Evolutionary conservation across 192 early-diverging fungal species (phyloP).

Genomic region (Bifiguratus adelaidae): DNA sequence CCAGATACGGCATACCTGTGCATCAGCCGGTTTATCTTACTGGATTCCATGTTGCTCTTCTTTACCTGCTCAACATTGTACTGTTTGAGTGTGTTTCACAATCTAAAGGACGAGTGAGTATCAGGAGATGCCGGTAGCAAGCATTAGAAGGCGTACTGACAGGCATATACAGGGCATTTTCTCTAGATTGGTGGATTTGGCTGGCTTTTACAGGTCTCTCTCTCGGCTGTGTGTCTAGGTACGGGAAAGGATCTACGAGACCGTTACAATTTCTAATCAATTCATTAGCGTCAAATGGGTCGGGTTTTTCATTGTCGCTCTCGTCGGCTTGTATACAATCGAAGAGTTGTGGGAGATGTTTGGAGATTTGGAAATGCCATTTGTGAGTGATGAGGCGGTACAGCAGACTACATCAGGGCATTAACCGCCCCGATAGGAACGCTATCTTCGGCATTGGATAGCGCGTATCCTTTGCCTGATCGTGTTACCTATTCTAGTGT

Average conservation of each 20-base stretch:
- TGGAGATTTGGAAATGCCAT: constrained; percentile 60
- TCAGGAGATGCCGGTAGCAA: not conserved
- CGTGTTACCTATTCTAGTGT: constrained; percentile 69
- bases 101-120: constrained; percentile 47
- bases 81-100: constrained; percentile 64
- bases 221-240: constrained; percentile 76
- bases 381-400: constrained; percentile 19
- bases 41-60: constrained; percentile 93
- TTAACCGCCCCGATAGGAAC: no score
- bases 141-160: not conserved
- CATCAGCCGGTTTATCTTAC: constrained; percentile 86
- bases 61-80: constrained; percentile 66
- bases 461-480: constrained; percentile 75
- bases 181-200: constrained; percentile 83
- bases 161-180: constrained; percentile 54
- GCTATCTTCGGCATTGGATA: constrained; percentile 76
- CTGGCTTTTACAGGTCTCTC: constrained; percentile 75
- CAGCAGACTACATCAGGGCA: not conserved
- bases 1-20: constrained; percentile 58
- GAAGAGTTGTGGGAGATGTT: constrained; percentile 87
- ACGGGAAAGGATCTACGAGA: not conserved
- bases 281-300: constrained; percentile 88
- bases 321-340: constrained; percentile 89
- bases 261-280: not conserved
- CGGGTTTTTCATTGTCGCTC: constrained; percentile 81